A percentile compares a stretch with the other conserved stretches of the same genome.
phyloP scores from a whole-genome alignment of 208 protist species.

The Acanthamoeba polyphaga region DNA sequence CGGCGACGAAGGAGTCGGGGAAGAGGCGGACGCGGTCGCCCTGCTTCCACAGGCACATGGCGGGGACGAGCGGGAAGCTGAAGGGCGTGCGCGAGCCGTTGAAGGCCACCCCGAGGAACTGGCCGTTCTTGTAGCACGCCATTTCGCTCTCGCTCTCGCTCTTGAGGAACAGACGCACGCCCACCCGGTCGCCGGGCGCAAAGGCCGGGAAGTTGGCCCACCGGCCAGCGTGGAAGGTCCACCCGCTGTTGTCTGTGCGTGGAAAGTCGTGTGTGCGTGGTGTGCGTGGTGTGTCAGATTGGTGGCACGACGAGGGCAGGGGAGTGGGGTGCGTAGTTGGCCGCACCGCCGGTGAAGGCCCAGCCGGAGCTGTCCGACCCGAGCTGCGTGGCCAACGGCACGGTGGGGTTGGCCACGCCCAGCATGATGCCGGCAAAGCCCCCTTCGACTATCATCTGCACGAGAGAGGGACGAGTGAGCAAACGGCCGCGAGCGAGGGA shows the following conservation, averaged over 20 bases:
- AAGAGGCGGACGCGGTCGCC: slow-evolving; percentile 14
- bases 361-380: slow-evolving; percentile 5
- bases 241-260: background rate
- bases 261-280: background rate
- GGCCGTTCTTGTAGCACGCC: slow-evolving; percentile 45
- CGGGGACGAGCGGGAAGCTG: slow-evolving; percentile 24
- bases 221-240: slow-evolving; percentile 24
- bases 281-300: background rate
- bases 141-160: slow-evolving; percentile 34
- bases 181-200: slow-evolving; percentile 33
- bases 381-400: slow-evolving; percentile 13
- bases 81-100: slow-evolving; percentile 11
- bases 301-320: background rate
- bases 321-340: background rate
- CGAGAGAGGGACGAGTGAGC: background rate
- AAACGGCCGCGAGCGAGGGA: background rate
- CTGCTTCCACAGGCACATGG: slow-evolving; percentile 32
- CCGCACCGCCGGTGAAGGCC: slow-evolving; percentile 22
- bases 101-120: slow-evolving; percentile 61
- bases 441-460: background rate
- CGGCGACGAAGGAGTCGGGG: slow-evolving; percentile 44
- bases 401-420: background rate
- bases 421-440: slow-evolving; percentile 51
- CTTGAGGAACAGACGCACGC: slow-evolving; percentile 12
- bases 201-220: slow-evolving; percentile 53